phyloP scores from a whole-genome alignment of 768 basidiomycete genomes.

The Tephrocybe sp. region DNA sequence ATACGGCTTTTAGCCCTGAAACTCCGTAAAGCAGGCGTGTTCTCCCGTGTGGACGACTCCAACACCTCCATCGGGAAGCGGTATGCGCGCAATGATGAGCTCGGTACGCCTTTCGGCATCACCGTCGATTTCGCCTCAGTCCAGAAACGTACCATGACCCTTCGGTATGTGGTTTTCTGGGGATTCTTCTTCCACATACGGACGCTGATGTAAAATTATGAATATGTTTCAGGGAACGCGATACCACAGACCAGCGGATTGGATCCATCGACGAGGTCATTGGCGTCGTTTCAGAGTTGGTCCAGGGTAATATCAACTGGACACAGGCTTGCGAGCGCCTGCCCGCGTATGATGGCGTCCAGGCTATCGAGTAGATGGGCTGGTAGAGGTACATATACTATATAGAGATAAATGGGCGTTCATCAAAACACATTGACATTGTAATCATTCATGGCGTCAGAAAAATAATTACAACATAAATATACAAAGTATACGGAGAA shows the following conservation, averaged over 20 bases:
- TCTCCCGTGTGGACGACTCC: conserved; percentile 94
- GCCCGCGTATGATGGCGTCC: conserved; percentile 84
- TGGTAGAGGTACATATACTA: background rate
- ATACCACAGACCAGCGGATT: conserved; percentile 92
- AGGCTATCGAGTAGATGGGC: conserved; percentile 63
- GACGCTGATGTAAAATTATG: background rate
- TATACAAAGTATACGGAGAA: no score
- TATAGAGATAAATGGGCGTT: background rate
- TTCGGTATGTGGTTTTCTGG: conserved; percentile 59
- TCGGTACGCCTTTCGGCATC: conserved; percentile 95
- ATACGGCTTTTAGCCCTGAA: conserved; percentile 62
- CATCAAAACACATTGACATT: background rate
- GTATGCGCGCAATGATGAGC: conserved; percentile 96
- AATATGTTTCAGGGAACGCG: conserved; percentile 71
- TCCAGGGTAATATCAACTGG: conserved; percentile 78
- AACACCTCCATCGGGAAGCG: conserved; percentile 94
- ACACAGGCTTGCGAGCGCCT: conserved; percentile 66
- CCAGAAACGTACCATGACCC: conserved; percentile 90
- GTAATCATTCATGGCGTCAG: no score
- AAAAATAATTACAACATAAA: no score
- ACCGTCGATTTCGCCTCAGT: conserved; percentile 95
- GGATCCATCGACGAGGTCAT: conserved; percentile 90
- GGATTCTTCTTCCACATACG: conserved; percentile 1
- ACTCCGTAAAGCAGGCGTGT: conserved; percentile 85
- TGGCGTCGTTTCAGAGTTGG: conserved; percentile 73